These are phyloP conservation scores for Cordia subcordata DNA, from an alignment of 257 asterid species.

Conservation along the genomic window DNA sequence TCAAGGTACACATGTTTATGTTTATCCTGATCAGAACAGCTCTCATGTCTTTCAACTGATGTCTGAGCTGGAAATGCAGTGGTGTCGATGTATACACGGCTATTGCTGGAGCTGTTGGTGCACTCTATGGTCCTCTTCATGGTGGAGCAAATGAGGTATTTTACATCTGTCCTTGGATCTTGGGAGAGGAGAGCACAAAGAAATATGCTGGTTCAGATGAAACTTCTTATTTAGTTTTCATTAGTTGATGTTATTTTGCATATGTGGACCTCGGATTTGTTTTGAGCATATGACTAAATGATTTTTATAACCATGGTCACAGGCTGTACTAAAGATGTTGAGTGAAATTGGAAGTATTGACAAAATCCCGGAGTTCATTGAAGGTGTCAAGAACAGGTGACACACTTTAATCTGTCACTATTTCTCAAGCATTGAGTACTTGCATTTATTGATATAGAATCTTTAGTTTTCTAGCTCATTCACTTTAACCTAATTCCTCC, in stretches of 20 bases:
- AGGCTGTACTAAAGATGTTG: constrained; percentile 99
- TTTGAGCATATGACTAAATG: not conserved
- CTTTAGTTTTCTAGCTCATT: not conserved
- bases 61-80: constrained; percentile 38
- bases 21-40: not conserved
- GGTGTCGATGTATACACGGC: constrained; percentile 99
- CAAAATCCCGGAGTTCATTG: constrained; percentile 87
- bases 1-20: constrained; percentile 49
- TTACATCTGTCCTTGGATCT: not conserved
- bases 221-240: not conserved
- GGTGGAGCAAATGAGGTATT: constrained; percentile 99
- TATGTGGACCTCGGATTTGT: no score
- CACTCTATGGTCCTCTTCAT: constrained; percentile 98
- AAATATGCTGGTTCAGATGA: no score
- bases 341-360: constrained; percentile 87
- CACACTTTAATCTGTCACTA: constrained; percentile 6
- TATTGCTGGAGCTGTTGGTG: constrained; percentile 99
- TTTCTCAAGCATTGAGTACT: no score
- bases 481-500: constrained; percentile 7
- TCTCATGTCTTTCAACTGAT: constrained; percentile 1
- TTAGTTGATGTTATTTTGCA: not conserved
- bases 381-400: constrained; percentile 95
- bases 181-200: no score
- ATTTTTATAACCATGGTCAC: constrained; percentile 15
- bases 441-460: no score